phyloP scores from a whole-genome alignment of 148 eudicot species.

The Vaccinium darrowii region DNA sequence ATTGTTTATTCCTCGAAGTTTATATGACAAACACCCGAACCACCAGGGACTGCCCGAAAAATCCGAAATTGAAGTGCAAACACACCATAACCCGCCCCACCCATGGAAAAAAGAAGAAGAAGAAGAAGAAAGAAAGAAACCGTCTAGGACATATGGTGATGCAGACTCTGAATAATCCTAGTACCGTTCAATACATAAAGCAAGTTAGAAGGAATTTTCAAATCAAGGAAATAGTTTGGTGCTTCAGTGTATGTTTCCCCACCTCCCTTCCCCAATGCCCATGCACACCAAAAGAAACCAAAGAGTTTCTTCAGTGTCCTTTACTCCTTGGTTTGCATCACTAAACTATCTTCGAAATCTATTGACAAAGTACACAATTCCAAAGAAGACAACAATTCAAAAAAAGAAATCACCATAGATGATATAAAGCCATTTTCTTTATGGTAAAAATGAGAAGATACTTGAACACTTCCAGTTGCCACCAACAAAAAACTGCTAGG shows the following conservation, averaged over 20 bases:
- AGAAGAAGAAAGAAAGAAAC: neutral
- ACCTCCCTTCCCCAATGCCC: too few relatives aligned
- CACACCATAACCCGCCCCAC: neutral
- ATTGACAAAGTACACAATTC: neutral
- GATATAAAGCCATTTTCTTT: neutral
- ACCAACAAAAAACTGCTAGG: slow-evolving; percentile 96
- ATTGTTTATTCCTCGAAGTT: neutral
- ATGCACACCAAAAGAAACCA: too few relatives aligned
- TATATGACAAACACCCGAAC: neutral
- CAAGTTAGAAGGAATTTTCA: neutral
- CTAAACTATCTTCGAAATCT: neutral
- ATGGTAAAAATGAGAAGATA: slow-evolving; percentile 19
- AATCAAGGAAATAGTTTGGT: neutral
- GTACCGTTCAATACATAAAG: neutral
- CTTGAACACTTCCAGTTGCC: slow-evolving; percentile 99
- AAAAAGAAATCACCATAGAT: neutral
- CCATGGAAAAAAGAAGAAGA: neutral
- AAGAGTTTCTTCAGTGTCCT: neutral
- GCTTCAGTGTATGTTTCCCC: neutral
- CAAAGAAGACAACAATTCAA: neutral
- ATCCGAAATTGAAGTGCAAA: neutral
- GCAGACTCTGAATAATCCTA: neutral
- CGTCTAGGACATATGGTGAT: neutral
- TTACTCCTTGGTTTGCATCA: neutral
- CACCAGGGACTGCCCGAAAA: neutral